Evolutionary conservation across 331 rosid species (phyloP).

Genomic region (Pyrus hybrid): DNA sequence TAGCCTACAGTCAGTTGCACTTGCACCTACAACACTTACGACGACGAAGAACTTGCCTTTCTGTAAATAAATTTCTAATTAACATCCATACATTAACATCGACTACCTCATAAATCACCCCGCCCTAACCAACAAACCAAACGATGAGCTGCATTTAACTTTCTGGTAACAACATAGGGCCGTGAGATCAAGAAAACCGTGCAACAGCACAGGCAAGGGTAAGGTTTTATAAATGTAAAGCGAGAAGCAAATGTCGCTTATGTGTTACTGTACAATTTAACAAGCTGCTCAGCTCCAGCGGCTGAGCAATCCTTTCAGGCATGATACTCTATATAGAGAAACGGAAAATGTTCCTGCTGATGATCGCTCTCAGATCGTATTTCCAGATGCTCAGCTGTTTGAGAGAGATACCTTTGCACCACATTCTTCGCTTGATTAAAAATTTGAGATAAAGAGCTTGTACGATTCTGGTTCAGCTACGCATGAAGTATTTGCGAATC

Average conservation of each 20-base stretch:
- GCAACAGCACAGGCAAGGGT: background rate
- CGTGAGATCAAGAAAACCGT: background rate
- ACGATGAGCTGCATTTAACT: too few relatives aligned
- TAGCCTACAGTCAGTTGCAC: too few relatives aligned
- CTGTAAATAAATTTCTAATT: background rate
- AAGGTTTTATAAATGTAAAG: background rate
- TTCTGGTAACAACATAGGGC: background rate
- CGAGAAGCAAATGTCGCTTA: background rate
- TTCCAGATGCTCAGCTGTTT: background rate
- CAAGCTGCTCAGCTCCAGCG: background rate
- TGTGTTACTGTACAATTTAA: background rate
- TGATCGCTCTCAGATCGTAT: background rate
- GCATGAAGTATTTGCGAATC: slow-evolving; percentile 27
- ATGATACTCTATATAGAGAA: background rate
- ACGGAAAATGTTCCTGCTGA: background rate
- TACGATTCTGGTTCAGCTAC: background rate
- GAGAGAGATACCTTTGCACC: background rate
- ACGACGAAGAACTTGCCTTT: too few relatives aligned
- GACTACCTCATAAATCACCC: background rate
- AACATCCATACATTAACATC: too few relatives aligned
- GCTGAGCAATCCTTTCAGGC: background rate
- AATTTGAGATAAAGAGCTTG: background rate
- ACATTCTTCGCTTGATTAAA: background rate
- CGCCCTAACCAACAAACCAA: background rate
- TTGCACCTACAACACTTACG: too few relatives aligned